phyloP scores from a whole-genome alignment of 2,329 filamentous ascomycete genomes.

The Colletotrichum limetticola region DNA sequence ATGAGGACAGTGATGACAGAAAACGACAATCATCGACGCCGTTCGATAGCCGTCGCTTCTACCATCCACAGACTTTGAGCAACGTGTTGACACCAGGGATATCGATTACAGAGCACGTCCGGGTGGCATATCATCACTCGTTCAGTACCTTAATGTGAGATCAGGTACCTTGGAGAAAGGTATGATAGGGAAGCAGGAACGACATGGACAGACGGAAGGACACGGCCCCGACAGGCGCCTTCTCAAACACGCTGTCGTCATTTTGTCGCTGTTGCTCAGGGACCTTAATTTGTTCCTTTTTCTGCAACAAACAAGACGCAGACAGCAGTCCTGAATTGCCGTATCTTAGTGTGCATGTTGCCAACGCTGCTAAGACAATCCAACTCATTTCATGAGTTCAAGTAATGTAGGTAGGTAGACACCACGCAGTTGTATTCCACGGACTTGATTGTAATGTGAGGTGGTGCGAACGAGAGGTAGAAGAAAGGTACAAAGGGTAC shows the following conservation, averaged over 20 bases:
- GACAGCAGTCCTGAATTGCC: neutral
- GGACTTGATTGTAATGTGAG: neutral
- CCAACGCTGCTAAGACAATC: neutral
- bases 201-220: neutral
- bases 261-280: neutral
- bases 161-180: too few relatives aligned
- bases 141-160: too few relatives aligned
- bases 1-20: neutral
- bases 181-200: neutral
- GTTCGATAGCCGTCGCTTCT: neutral
- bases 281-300: neutral
- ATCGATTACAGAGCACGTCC: too few relatives aligned
- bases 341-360: neutral
- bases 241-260: slow-evolving; percentile 6
- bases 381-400: neutral
- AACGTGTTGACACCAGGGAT: neutral
- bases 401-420: neutral
- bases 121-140: too few relatives aligned
- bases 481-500: neutral
- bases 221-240: neutral
- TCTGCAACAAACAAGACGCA: neutral
- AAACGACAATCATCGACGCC: neutral
- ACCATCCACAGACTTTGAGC: neutral
- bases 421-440: too few relatives aligned
- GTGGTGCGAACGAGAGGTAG: too few relatives aligned